These are phyloP conservation scores for Bromus sterilis DNA, from an alignment of 176 grass and related monocot species.

Conservation along the genomic window DNA sequence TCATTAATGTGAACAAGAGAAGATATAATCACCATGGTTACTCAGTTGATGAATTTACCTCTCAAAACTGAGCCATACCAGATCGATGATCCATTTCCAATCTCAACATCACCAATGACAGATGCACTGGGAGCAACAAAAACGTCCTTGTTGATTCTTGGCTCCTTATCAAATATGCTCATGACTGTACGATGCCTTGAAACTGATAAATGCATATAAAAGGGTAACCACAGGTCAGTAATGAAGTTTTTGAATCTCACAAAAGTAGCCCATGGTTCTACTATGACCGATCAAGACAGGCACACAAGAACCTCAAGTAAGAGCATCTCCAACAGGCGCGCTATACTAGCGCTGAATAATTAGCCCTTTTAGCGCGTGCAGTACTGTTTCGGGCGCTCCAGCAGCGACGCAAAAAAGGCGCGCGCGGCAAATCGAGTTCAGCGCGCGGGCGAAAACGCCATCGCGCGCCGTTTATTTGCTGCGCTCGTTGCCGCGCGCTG, in stretches of 20 bases:
- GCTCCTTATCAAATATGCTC: conserved; percentile 78
- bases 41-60: conserved; percentile 47
- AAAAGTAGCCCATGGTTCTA: background rate
- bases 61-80: conserved; percentile 95
- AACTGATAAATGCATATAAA: conserved; percentile 39
- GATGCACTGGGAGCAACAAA: conserved; percentile 91
- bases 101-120: conserved; percentile 89
- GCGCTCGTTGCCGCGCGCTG: too few relatives aligned
- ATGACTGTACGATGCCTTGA: conserved; percentile 86
- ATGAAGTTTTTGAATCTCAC: background rate
- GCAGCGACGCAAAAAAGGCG: too few relatives aligned
- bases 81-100: conserved; percentile 83
- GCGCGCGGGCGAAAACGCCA: too few relatives aligned
- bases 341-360: too few relatives aligned
- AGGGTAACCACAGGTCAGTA: background rate
- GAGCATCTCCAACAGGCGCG: too few relatives aligned
- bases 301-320: background rate
- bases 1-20: background rate
- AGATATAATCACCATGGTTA: background rate
- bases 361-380: too few relatives aligned
- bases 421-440: too few relatives aligned
- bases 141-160: conserved; percentile 71
- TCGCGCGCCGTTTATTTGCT: too few relatives aligned
- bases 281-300: background rate
- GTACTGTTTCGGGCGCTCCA: too few relatives aligned